Evolutionary conservation across 352 stramenopile species (phyloP).

Genomic region (Pythium guiyangense): DNA sequence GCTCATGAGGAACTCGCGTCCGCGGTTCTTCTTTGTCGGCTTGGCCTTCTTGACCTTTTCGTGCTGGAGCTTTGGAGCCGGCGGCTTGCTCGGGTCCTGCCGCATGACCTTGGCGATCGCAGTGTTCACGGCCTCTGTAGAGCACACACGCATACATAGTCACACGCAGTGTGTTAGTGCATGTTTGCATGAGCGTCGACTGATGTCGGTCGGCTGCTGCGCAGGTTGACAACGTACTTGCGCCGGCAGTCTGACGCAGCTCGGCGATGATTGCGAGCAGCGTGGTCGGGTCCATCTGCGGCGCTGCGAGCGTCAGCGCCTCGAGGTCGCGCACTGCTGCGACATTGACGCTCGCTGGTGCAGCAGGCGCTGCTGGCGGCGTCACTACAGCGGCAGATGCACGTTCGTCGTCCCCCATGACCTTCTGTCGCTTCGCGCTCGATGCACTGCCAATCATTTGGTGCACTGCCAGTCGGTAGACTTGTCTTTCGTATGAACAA

Average conservation of each 20-base stretch:
- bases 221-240: constrained; percentile 30
- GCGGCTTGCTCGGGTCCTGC: constrained; percentile 7
- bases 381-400: constrained; percentile 2
- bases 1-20: constrained; percentile 64
- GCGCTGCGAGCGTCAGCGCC: constrained; percentile 21
- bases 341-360: constrained; percentile 5
- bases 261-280: constrained; percentile 69
- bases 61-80: constrained; percentile 2
- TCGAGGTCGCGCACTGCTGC: constrained; percentile 19
- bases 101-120: constrained; percentile 68
- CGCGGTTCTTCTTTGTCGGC: constrained; percentile 21
- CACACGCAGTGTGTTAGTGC: neutral
- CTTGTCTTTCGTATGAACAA: no score
- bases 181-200: neutral
- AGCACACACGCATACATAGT: neutral
- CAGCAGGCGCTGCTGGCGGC: neutral
- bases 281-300: constrained; percentile 32
- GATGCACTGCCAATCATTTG: neutral
- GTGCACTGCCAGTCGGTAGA: no score
- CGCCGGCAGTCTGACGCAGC: constrained; percentile 51
- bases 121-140: constrained; percentile 56
- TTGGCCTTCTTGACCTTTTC: constrained; percentile 55
- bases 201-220: neutral
- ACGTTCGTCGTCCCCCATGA: constrained; percentile 2
- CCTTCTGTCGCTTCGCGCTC: constrained; percentile 1